Base-by-base conservation (phyloP, 352 stramenopile genomes). In the Globisporangium emineosum region DNA sequence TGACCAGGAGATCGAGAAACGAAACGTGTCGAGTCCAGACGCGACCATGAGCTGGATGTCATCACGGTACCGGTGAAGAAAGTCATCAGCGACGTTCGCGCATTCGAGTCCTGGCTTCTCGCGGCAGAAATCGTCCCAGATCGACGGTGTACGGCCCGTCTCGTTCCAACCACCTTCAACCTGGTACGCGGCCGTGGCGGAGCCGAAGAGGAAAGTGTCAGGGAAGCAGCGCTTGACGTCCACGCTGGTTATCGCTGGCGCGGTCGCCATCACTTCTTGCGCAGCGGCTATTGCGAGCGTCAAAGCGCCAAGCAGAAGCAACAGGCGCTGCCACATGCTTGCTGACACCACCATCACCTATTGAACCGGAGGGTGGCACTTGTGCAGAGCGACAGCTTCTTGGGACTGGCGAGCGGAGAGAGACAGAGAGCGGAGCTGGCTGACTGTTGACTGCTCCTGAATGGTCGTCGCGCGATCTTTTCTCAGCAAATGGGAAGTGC, bases 1-100 rank as follows among this genome's bases (percentile, higher is more conserved):
- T 47, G 89, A 83, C 95, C 94, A 98, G 4, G 90, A 84, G 65
- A 98, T 90, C 10, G 86, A 97, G 71, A 98, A 96, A 1, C 96
- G 88, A 73, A 98, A 99, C 32, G 86, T 83, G 62, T 96, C 88
- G 9, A 99, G 64, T 2, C 94, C 91, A 51, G 97, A 70, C 27
- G 76, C 64, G 29, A 89, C 84, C 91, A 99, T 98, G 30, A 98
- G 68, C 61, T 88, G 58, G 37, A 99, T 77, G 71, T 99, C 97
- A 33, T 91, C 67, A 47, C 88, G 68, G 71, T 90, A 97, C 25
- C 81, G 76, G 73, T 98, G 86, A 66, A 97, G 97, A 62, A 98
- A 93, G 76, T 98, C 95, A 71, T 92, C 93, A 6, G 91, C 93
- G 9, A 98, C 73, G 63, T 98, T 88, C 30, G 90, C 93, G 35